These are phyloP conservation scores for Fragaria vesca DNA, from an alignment of 306 rosid genomes.

Conservation along the genomic window DNA sequence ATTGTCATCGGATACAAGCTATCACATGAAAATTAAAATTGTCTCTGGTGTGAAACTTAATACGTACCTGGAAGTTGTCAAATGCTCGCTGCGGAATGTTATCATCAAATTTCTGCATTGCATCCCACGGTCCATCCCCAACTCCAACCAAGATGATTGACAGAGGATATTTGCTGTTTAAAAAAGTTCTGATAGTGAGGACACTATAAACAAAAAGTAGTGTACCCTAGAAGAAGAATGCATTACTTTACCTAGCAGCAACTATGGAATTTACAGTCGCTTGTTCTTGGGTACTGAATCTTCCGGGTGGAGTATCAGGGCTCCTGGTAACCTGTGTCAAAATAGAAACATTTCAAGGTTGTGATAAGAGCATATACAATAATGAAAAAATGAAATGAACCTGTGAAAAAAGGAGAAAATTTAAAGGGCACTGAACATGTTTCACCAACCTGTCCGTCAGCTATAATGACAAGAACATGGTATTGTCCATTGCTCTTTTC, in stretches of 20 bases:
- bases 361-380: conserved; percentile 8
- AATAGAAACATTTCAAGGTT: conserved; percentile 12
- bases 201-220: conserved; percentile 16
- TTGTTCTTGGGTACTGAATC: conserved; percentile 74
- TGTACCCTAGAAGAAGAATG: conserved; percentile 8
- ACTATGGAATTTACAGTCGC: conserved; percentile 71
- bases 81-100: conserved; percentile 74
- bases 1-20: not conserved
- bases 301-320: conserved; percentile 64
- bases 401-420: conserved; percentile 3
- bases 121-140: conserved; percentile 99
- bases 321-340: conserved; percentile 62
- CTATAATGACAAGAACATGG: conserved; percentile 94
- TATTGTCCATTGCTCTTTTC: conserved; percentile 77
- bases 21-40: not conserved
- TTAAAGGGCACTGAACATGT: conserved; percentile 3
- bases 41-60: not conserved
- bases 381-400: conserved; percentile 12
- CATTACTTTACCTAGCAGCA: conserved; percentile 73
- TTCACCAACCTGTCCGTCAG: conserved; percentile 91
- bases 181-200: conserved; percentile 27
- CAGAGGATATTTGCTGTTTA: conserved; percentile 70
- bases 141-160: conserved; percentile 93
- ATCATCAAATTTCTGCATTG: conserved; percentile 82
- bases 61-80: conserved; percentile 90